These are phyloP conservation scores for Rhododendron griersonianum DNA, from an alignment of 148 eudicot species.

Conservation along the genomic window DNA sequence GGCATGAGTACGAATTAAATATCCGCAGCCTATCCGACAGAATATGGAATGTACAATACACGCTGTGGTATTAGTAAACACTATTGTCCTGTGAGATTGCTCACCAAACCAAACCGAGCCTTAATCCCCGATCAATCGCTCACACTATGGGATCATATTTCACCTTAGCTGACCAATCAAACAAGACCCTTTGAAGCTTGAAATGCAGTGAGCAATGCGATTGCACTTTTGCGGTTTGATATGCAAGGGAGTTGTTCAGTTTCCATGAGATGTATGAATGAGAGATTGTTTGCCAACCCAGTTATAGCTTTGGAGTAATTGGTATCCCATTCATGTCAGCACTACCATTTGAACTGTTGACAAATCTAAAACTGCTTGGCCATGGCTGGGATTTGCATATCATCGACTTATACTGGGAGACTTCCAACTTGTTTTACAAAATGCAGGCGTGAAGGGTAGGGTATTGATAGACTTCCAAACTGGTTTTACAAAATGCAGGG, in stretches of 20 bases:
- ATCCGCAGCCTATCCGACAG: not conserved
- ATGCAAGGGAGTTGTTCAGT: not conserved
- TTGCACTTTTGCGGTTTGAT: not conserved
- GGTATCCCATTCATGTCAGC: not conserved
- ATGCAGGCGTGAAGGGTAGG: not conserved
- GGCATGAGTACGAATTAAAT: not conserved
- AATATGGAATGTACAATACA: not conserved
- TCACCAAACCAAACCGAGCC: not conserved
- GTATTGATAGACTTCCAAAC: not conserved
- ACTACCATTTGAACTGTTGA: not conserved
- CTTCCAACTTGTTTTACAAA: not conserved
- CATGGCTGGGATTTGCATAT: not conserved
- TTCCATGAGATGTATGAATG: not conserved
- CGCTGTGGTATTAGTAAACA: no score
- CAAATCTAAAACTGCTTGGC: not conserved
- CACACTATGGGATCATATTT: not conserved
- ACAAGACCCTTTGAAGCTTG: not conserved
- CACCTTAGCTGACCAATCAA: not conserved
- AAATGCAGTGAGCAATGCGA: not conserved
- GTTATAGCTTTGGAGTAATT: not conserved
- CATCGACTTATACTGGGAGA: not conserved
- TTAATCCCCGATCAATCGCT: not conserved
- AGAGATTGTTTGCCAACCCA: not conserved
- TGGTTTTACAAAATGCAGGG: not conserved
- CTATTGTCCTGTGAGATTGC: not conserved